Evolutionary conservation across 2,329 filamentous ascomycete genomes (phyloP), one percentile per base, ranked within the genome.

Genomic region (Parasarocladium wereldwijsianum): DNA sequence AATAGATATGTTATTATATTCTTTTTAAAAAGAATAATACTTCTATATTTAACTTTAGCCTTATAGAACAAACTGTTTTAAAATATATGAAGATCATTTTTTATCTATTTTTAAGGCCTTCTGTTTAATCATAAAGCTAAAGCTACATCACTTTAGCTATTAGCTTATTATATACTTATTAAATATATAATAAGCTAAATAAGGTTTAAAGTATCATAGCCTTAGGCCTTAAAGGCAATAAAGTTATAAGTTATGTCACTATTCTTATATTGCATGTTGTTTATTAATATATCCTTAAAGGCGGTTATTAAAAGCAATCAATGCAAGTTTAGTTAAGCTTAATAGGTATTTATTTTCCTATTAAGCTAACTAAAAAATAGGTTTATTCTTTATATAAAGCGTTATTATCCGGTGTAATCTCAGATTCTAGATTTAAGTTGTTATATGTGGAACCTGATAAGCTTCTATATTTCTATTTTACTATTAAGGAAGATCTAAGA

Each of bases 1-100:
- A 26, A 15, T 18, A 29, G 26, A 36, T 29, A 31, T 14, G 18
- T 26, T 33, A 12, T 23, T 35, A 31, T 3, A 40, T 29, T 31
- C 33, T 28, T 33, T 16, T 28, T 21, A 33, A 24, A 21, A 16
- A 13, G 26, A 18, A 24, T 26, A 22, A 33, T 28, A 24, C 17
- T 6, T 10, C 14, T 8, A 25, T 8, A 7, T 25, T 25, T 25
- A 25, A 8, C 14, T 10, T 10, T 9, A 25, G 10, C 12, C 14
- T 25, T 10, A 8, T 25, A 10, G 14, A 25, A 7, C 14, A 8
- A 8, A 9, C 14, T 25, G 14, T 14, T 25, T 25, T 10, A 25
- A 10, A 25, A 10, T 10, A 14, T 25, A 10, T 8, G 8, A 21
- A 21, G n/a, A 21, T 21, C n/a, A 21, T 8, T 8, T 21, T n/a